phyloP scores from a whole-genome alignment of 495 filamentous ascomycete genomes.

The Pseudotulostoma volvatum region DNA sequence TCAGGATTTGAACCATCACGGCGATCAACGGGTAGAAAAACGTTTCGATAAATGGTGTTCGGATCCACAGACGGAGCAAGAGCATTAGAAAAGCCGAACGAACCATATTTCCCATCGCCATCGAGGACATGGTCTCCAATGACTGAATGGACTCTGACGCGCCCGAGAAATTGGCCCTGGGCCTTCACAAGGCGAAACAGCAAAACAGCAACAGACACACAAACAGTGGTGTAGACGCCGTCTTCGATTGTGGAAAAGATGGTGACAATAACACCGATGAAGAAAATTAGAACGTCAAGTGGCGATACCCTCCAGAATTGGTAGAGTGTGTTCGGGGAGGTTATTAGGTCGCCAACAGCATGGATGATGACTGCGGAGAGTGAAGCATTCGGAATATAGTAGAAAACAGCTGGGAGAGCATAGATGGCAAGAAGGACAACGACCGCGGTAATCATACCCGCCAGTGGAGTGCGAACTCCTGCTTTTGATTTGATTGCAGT shows the following conservation, averaged over 20 bases:
- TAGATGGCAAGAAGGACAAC: slow-evolving; percentile 94
- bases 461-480: slow-evolving; percentile 84
- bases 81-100: slow-evolving; percentile 25
- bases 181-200: slow-evolving; percentile 76
- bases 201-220: slow-evolving; percentile 57
- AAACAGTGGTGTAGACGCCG: slow-evolving; percentile 80
- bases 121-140: slow-evolving; percentile 69
- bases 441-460: slow-evolving; percentile 74
- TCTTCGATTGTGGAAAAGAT: slow-evolving; percentile 79
- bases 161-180: slow-evolving; percentile 72
- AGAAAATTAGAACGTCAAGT: slow-evolving; percentile 83
- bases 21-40: slow-evolving; percentile 85
- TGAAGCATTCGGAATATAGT: slow-evolving; percentile 73
- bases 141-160: slow-evolving; percentile 78
- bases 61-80: slow-evolving; percentile 10
- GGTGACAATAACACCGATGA: slow-evolving; percentile 81
- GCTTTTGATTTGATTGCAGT: slow-evolving; percentile 98
- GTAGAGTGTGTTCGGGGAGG: slow-evolving; percentile 82
- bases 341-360: slow-evolving; percentile 89
- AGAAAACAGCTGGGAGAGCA: slow-evolving; percentile 81
- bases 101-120: slow-evolving; percentile 38
- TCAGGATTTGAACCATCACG: slow-evolving; percentile 82
- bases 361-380: slow-evolving; percentile 96
- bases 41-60: slow-evolving; percentile 37
- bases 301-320: slow-evolving; percentile 93